Evolutionary conservation across 768 basidiomycete genomes (phyloP).

Genomic region (Tulasnella sp.): DNA sequence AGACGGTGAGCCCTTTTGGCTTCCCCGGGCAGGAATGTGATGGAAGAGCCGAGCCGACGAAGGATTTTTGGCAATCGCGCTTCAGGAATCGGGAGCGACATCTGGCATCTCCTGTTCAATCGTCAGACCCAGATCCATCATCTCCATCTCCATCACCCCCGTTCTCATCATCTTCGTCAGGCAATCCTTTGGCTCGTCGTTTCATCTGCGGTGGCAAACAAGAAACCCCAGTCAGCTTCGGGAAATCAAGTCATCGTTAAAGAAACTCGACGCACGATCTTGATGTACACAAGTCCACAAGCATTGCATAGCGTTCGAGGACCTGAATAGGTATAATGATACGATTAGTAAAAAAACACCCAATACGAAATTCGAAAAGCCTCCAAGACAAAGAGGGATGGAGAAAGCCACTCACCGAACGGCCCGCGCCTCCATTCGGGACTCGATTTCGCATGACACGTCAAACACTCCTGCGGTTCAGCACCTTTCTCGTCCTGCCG

Average conservation of each 20-base stretch:
- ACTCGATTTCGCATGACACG: conserved; percentile 6
- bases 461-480: conserved; percentile 11
- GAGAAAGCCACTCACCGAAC: background rate
- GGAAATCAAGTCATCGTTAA: background rate
- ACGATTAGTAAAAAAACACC: background rate
- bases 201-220: background rate
- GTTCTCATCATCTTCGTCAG: conserved; percentile 10
- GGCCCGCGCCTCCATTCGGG: conserved; percentile 13
- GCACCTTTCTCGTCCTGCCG: background rate
- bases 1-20: too few species aligned
- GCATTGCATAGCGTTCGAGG: conserved; percentile 78
- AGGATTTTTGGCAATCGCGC: background rate
- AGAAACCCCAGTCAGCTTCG: background rate
- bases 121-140: background rate
- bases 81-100: background rate
- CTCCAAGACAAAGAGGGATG: background rate
- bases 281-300: conserved; percentile 78
- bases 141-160: background rate
- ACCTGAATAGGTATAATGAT: conserved; percentile 25
- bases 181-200: conserved; percentile 9
- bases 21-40: too few species aligned
- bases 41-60: too few species aligned
- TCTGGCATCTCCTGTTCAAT: background rate
- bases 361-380: background rate
- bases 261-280: conserved; percentile 44